Base-by-base conservation (phyloP, 345 rosid species). In the Limnanthes douglasii region DNA sequence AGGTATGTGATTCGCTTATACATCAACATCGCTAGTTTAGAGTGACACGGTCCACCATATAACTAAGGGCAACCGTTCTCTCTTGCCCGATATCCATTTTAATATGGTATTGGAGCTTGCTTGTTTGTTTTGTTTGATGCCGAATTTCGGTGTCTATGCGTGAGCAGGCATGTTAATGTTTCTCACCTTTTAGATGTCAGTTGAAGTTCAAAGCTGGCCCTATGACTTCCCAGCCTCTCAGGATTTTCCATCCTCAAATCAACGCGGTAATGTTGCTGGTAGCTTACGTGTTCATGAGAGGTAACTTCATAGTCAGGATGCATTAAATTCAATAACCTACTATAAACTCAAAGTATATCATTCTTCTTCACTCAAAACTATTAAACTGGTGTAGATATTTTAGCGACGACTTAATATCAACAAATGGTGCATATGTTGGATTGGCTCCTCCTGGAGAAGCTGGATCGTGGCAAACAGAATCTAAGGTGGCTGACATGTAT, bases 201-300 rank as follows among this genome's bases (percentile, higher is more conserved):
- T 28, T 2, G 93, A 88, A 68, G 73, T 66, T 17, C 62, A 83
- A 39, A 51, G 62, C 39, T 88, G 97, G 97, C 97, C 97, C 5
- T 79, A 83, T 30, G 48, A 34, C 31, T 79, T 88, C 50, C 83
- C 83, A 0, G 67, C 71, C 22, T 79, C 90, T 0, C 66, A 68
- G 34, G 95, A 88, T 58, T 79, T 65, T 42, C 59, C 66, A 13
- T 5, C 33, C 8, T 30, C 46, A 0, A 52, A 70, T 29, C 62
- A 74, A 53, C 65, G 97, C n/a, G 95, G 95, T 22, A 34, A 34
- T 14, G 42, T 83, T 33, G 53, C 31, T 4, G 95, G 90, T 31
- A 68, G 76, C 53, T 59, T 88, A 52, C 56, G 47, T 35, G 56
- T 83, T 38, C 44, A 16, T 15, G 95, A 88, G 53, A 64, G 69